These are phyloP conservation scores for Solanum bulbocastanum DNA, from an alignment of 257 asterid genomes.

Conservation along the genomic window DNA sequence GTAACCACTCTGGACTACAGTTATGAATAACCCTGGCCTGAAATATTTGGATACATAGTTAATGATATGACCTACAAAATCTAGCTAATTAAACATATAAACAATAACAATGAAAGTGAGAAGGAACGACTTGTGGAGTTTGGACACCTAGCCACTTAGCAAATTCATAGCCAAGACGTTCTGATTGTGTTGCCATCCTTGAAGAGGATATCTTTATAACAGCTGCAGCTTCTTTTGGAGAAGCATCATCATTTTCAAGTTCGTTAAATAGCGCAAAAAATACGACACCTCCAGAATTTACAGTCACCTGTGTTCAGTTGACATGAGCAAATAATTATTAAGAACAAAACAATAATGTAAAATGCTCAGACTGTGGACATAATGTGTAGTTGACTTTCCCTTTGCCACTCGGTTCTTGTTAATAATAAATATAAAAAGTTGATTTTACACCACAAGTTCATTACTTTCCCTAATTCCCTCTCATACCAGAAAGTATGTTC, in stretches of 20 bases:
- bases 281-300: slow-evolving; percentile 97
- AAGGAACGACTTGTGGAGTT: slow-evolving; percentile 88
- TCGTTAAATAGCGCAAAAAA: slow-evolving; percentile 83
- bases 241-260: slow-evolving; percentile 58
- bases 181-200: slow-evolving; percentile 99
- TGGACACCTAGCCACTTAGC: slow-evolving; percentile 99
- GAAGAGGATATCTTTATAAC: slow-evolving; percentile 95
- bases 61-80: slow-evolving; percentile 4
- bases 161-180: slow-evolving; percentile 94
- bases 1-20: slow-evolving; percentile 83
- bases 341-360: slow-evolving; percentile 5
- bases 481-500: neutral
- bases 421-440: neutral
- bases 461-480: neutral
- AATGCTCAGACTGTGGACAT: neutral
- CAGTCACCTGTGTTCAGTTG: slow-evolving; percentile 65
- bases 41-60: neutral
- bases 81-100: neutral
- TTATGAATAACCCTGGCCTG: slow-evolving; percentile 95
- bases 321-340: slow-evolving; percentile 6
- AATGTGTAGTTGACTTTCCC: neutral
- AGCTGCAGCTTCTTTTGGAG: slow-evolving; percentile 85
- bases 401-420: neutral
- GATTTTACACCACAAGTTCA: neutral
- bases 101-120: slow-evolving; percentile 12